Base-by-base conservation (phyloP, 257 asterid species). In the Fraxinus americana region DNA sequence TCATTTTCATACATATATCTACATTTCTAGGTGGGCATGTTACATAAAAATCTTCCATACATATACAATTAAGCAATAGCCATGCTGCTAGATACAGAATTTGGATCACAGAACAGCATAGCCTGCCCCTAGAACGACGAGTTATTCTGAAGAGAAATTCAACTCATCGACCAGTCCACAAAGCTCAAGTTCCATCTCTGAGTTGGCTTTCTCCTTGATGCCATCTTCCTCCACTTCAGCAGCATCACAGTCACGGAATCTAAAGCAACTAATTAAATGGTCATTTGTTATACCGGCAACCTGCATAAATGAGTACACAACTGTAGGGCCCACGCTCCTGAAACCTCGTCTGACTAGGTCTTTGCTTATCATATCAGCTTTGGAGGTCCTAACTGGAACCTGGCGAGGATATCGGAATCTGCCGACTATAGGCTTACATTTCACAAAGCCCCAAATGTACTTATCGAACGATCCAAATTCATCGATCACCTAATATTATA, bases 301-400 rank as follows among this genome's bases (percentile, higher is more conserved):
- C 83, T 87, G 90, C 90, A 87, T 87, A n/a, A 87, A 84, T 13
- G 90, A 67, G 86, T 87, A 84, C 57, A 84, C 67, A 6, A 87
- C 83, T 0, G 88, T 87, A 17, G 88, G 87, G 39, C 91, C 89
- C 12, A 85, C 86, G 19, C 87, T 12, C 54, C 85, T 78, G 65
- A 87, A 85, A 21, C 89, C 89, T 67, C 85, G 71, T 73, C 79
- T 81, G n/a, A 81, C 76, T 0, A 84, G 81, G 78, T 87, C 90
- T 75, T 87, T 87, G 86, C 90, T 87, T 65, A 87, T 78, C 21
- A 54, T 75, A 34, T 87, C 86, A 1, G 90, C 90, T 70, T 80
- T 87, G 57, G 90, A 83, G 43, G 87, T 86, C 86, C 82, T 86
- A n/a, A 77, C 79, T 0, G 90, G 88, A 17, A 86, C 79, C 67